These are phyloP conservation scores for Volvariella surrecta DNA, from an alignment of 1,284 basidiomycete genomes.

Conservation along the genomic window DNA sequence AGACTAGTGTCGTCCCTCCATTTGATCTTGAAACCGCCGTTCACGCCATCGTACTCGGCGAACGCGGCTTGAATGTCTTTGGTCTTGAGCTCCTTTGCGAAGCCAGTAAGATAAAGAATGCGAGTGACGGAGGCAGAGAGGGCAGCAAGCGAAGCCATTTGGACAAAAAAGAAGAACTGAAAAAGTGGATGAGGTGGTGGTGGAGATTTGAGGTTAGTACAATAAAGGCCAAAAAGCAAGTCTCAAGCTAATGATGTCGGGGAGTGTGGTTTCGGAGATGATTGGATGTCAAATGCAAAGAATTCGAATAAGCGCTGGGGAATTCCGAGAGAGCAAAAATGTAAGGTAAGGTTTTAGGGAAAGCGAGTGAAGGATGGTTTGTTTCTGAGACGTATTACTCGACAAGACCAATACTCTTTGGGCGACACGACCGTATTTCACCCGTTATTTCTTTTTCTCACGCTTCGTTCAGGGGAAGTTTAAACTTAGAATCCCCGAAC, in stretches of 20 bases:
- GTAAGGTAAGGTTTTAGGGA: neutral
- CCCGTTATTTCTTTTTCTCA: conserved; percentile 2
- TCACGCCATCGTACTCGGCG: conserved; percentile 79
- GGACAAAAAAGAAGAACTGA: conserved; percentile 11
- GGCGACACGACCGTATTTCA: neutral
- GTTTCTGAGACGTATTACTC: neutral
- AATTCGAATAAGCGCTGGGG: no score
- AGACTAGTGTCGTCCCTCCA: conserved; percentile 98
- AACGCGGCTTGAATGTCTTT: conserved; percentile 92
- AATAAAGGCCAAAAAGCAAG: conserved; percentile 5
- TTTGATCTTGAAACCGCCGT: conserved; percentile 96
- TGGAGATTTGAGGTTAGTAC: neutral
- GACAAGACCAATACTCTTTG: neutral
- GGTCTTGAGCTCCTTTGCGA: conserved; percentile 93
- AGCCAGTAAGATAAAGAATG: conserved; percentile 87
- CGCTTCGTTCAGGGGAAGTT: conserved; percentile 5
- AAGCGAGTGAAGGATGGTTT: conserved; percentile 1
- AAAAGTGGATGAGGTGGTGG: conserved; percentile 11
- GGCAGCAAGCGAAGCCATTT: conserved; percentile 59
- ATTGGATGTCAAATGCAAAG: conserved; percentile 2
- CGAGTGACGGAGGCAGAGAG: conserved; percentile 93
- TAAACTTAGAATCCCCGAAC: no score
- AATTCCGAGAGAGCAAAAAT: conserved; percentile 9
- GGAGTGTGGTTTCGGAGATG: conserved; percentile 13
- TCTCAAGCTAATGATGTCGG: neutral